Evolutionary conservation across 1,284 basidiomycete species (phyloP), one percentile per base, ranked within the genome.

Genomic region (Cryptococcus sp.): DNA sequence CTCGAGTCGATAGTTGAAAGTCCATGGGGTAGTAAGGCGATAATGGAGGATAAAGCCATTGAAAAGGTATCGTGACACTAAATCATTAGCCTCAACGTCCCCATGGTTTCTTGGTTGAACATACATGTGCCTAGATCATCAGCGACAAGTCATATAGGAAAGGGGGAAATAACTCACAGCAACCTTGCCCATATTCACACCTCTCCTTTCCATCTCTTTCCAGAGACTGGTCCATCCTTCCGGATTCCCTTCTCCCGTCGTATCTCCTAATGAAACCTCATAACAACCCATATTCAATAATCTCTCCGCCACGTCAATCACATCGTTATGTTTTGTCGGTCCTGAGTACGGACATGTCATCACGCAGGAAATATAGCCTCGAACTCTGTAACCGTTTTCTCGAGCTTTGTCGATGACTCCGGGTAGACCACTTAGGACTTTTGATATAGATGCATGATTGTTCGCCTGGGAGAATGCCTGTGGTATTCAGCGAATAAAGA

Each of bases 31-130:
- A 80, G 71, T 14, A 79, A 67, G 36, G 79, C 66, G 5, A 81
- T 63, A 7, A 82, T 75, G 33, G 79, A 80, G 0, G 80, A 72
- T 0, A 81, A 63, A 2, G 85, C 91, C 42, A 88, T 88, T 2
- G 91, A 90, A 71, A 86, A 94, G 0, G 92, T 96, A 70, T 97
- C 91, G 73, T 96, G 92, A 76, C 90, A 90, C 85, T 93, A 73
- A 4, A 63, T 34, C 15, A 30, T 11, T 46, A 4, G 38, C 5
- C 32, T n/a, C 35, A 8, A 14, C 14, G 11, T 23, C 30, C 10
- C 46, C 32, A 45, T 37, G 3, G 13, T 38, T 8, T 13, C 41
- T 10, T 13, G 35, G 49, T 5, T 42, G 47, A 31, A 73, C 83
- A 76, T 69, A 86, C 84, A 73, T 87, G 55, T 34, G 56, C 46